Evolutionary conservation across 2,329 filamentous ascomycete genomes (phyloP), one percentile per base, ranked within the genome.

Genomic region (Xylariaceae sp.): DNA sequence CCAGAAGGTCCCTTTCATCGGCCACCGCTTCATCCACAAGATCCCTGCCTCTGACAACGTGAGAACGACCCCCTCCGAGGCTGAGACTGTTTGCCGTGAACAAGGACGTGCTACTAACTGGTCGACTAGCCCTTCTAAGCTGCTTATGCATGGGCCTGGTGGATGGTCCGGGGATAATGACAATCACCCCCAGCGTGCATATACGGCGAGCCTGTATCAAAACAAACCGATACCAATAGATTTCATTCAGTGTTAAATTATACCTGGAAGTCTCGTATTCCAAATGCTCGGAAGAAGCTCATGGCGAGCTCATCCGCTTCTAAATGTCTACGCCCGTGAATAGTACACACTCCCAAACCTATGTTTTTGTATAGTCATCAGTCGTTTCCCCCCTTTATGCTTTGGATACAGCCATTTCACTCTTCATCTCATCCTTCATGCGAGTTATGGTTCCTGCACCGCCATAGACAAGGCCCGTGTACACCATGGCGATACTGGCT

Each of bases 401-500:
- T 45, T 64, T 64, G 6, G 58, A 56, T 53, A 61, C 51, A 17
- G 57, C 52, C 66, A 77, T 65, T 62, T 71, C 69, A 59, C 77
- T 72, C 68, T 75, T 78, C 77, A 88, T 82, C 77, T 88, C 83
- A 51, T 75, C 74, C 75, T 88, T 88, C 64, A 88, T 85, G 68
- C 83, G 77, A 50, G 85, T 87, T 15, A 88, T 74, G 2, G 84
- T 87, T 15, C 86, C 86, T 1, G 82, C 77, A 10, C 86, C 86
- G 10, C 83, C 83, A 62, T 88, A 88, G 1, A 85, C 81, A 69
- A 87, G 74, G 0, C 77, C 88, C 0, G 94, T 99, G 74, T 97
- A 97, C 55, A 96, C 81, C 85, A 96, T 94, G 1, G 91, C 92
- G 11, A 95, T 87, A 67, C 88, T 93, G 0, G 94, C 94, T 7